These are phyloP conservation scores for Boletus rex-veris DNA, from an alignment of 768 basidiomycete species.

Conservation along the genomic window DNA sequence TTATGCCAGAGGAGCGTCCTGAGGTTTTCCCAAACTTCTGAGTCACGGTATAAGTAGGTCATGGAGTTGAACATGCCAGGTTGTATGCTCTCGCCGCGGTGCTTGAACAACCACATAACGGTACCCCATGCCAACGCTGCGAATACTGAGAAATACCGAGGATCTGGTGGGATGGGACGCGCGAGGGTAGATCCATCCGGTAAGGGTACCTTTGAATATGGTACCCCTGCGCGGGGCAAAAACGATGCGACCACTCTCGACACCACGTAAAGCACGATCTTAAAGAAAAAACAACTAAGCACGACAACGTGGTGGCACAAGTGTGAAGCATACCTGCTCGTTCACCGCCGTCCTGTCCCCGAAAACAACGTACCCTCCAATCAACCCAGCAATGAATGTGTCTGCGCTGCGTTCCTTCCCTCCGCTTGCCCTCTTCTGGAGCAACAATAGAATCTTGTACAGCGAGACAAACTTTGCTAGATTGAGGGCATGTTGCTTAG, in stretches of 20 bases:
- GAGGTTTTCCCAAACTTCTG: conserved; percentile 78
- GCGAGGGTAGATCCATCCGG: conserved; percentile 41
- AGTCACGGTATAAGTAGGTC: conserved; percentile 93
- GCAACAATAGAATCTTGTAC: conserved; percentile 81
- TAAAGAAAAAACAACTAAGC: conserved; percentile 5
- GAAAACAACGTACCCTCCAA: conserved; percentile 89
- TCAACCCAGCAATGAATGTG: conserved; percentile 87
- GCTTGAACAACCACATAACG: conserved; percentile 94
- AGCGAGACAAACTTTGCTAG: conserved; percentile 91
- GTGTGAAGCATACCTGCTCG: conserved; percentile 67
- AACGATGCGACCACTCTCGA: conserved; percentile 90
- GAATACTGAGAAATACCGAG: conserved; percentile 80
- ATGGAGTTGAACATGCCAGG: conserved; percentile 97
- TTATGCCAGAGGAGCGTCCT: conserved; percentile 92
- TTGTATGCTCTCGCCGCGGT: conserved; percentile 87
- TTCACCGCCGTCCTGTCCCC: conserved; percentile 85
- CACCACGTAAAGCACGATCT: conserved; percentile 97
- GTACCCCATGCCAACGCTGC: conserved; percentile 91
- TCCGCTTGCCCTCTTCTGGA: conserved; percentile 77
- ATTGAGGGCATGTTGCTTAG: conserved; percentile 87
- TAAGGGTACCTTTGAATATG: conserved; percentile 47
- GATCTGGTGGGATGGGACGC: conserved; percentile 79
- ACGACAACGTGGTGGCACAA: conserved; percentile 2
- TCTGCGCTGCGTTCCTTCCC: conserved; percentile 82
- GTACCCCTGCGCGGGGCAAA: conserved; percentile 69